Conservation (phyloP, 148 eudicot species). For the Chenopodium formosanum region DNA sequence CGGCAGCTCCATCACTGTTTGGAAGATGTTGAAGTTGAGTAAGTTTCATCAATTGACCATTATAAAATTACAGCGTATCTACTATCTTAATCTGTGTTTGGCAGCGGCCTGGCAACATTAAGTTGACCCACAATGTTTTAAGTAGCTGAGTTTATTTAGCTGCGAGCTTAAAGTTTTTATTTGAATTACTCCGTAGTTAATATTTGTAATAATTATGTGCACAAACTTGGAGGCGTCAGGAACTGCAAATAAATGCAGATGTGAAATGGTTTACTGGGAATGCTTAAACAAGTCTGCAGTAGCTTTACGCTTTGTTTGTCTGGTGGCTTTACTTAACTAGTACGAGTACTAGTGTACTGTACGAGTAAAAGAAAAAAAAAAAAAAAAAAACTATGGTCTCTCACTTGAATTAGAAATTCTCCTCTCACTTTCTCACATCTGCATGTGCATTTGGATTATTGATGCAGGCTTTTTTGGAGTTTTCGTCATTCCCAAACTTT, state of each 20-base stretch:
- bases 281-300: neutral
- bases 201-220: neutral
- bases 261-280: neutral
- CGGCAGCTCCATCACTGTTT: conserved; percentile 73
- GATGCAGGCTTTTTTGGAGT: conserved; percentile 68
- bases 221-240: neutral
- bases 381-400: neutral
- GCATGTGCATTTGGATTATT: conserved; percentile 22
- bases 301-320: conserved; percentile 13
- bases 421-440: neutral
- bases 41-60: conserved; percentile 23
- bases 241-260: neutral
- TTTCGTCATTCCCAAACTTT: conserved; percentile 65
- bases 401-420: neutral
- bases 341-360: too few relatives aligned
- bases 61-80: too few relatives aligned
- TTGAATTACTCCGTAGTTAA: too few relatives aligned
- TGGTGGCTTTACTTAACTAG: neutral
- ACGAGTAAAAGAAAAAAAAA: too few relatives aligned
- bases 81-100: neutral
- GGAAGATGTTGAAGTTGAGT: conserved; percentile 82
- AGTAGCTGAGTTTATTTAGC: neutral
- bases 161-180: neutral
- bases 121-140: neutral
- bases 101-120: neutral